These are phyloP conservation scores for Cyanodermella asteris DNA, from an alignment of 2,329 filamentous ascomycete species.

Conservation along the genomic window DNA sequence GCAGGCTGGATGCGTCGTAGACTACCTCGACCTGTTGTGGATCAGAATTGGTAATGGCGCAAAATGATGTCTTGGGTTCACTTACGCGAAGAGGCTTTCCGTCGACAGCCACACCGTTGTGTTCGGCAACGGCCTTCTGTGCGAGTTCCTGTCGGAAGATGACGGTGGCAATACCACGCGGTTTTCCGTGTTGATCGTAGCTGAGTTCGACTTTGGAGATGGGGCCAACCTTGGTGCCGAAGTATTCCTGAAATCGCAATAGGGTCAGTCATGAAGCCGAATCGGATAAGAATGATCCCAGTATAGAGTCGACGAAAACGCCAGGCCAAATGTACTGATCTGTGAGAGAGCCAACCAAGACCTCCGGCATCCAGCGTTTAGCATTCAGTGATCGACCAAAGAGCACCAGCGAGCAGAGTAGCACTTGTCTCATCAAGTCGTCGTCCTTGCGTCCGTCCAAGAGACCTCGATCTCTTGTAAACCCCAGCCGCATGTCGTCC, in stretches of 20 bases:
- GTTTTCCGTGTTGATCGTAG: slow-evolving; percentile 79
- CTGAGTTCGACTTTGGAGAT: slow-evolving; percentile 82
- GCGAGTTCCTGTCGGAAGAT: slow-evolving; percentile 71
- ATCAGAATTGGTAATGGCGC: slow-evolving; percentile 3
- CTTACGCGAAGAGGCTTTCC: slow-evolving; percentile 71
- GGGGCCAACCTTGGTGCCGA: slow-evolving; percentile 62
- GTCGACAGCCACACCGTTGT: slow-evolving; percentile 83
- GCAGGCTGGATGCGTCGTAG: slow-evolving; percentile 51
- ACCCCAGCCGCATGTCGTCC: no score
- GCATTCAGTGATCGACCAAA: slow-evolving; percentile 10
- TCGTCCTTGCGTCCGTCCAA: slow-evolving; percentile 1
- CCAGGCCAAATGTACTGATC: slow-evolving; percentile 3
- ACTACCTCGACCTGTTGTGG: slow-evolving; percentile 62
- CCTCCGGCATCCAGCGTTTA: slow-evolving; percentile 8
- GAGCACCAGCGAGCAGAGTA: slow-evolving; percentile 38
- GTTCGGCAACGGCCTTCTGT: slow-evolving; percentile 56
- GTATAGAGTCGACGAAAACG: neutral
- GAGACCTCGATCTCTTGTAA: no score
- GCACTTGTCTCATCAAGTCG: slow-evolving; percentile 5
- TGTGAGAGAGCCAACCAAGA: slow-evolving; percentile 6
- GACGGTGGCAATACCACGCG: slow-evolving; percentile 80
- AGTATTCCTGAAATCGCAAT: slow-evolving; percentile 73
- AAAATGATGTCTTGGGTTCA: slow-evolving; percentile 1
- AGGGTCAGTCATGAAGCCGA: slow-evolving; percentile 8
- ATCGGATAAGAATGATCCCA: neutral